phyloP scores from a whole-genome alignment of 352 stramenopile genomes.

The Albugo candida region DNA sequence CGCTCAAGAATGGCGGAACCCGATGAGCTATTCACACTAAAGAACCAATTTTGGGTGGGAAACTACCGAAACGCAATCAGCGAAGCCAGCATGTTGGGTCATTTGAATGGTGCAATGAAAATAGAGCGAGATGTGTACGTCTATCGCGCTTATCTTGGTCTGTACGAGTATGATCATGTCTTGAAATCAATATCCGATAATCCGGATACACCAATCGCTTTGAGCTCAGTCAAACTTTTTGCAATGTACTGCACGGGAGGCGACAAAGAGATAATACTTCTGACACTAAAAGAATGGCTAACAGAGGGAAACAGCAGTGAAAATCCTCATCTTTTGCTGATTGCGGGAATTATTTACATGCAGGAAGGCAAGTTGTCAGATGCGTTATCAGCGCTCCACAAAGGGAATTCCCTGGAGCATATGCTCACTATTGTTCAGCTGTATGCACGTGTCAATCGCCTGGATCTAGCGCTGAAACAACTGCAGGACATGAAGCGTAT shows the following conservation, averaged over 20 bases:
- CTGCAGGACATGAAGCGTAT: constrained; percentile 79
- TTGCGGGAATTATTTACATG: constrained; percentile 88
- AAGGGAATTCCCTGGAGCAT: constrained; percentile 86
- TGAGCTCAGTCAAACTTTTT: constrained; percentile 75
- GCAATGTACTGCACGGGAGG: constrained; percentile 63
- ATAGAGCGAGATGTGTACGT: constrained; percentile 90
- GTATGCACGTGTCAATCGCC: constrained; percentile 86
- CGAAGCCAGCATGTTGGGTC: constrained; percentile 74
- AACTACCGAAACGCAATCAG: constrained; percentile 91
- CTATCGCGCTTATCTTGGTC: constrained; percentile 75
- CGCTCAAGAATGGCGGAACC: constrained; percentile 65
- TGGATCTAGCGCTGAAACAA: constrained; percentile 82
- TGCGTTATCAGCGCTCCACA: constrained; percentile 82
- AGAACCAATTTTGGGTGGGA: constrained; percentile 93
- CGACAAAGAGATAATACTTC: constrained; percentile 73
- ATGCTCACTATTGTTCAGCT: constrained; percentile 69
- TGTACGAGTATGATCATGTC: constrained; percentile 81
- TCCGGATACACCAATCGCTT: constrained; percentile 38
- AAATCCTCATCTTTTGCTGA: constrained; percentile 83
- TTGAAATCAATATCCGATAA: constrained; percentile 65
- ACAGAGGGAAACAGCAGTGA: constrained; percentile 49
- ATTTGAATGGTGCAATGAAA: constrained; percentile 72
- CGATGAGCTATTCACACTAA: constrained; percentile 95
- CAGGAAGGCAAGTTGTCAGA: constrained; percentile 85
- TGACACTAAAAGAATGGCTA: constrained; percentile 85